A percentile compares a stretch with the other conserved stretches of the same genome.
Conservation (phyloP, 768 basidiomycete species). For the Rhodotorula diobovata region DNA sequence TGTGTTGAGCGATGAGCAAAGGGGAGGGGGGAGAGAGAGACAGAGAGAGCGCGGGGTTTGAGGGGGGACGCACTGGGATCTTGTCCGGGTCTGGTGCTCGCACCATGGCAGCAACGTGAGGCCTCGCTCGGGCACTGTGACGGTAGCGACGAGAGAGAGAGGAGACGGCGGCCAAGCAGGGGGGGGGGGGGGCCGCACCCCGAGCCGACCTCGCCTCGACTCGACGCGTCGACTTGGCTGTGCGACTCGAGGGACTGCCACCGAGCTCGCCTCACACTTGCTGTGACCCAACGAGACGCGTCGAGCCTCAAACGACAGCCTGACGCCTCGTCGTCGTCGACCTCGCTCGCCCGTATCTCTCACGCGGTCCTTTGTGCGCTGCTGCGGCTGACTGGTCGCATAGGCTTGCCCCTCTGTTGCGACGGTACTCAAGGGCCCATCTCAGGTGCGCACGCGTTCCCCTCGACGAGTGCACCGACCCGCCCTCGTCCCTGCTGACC, state of each 20-base stretch:
- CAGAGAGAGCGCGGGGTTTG: too few species aligned
- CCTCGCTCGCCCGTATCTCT: neutral
- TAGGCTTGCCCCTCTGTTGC: neutral
- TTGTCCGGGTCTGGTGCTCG: slow-evolving; percentile 24
- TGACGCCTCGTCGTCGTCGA: neutral
- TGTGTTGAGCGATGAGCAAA: neutral
- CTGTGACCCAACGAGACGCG: neutral
- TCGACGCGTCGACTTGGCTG: neutral
- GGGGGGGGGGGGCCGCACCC: too few species aligned
- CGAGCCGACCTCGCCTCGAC: too few species aligned
- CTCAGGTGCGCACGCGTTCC: too few species aligned
- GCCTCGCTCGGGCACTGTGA: neutral
- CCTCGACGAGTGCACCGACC: too few species aligned
- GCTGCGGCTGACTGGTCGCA: too few species aligned
- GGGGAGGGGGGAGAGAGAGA: neutral
- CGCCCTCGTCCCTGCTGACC: too few species aligned
- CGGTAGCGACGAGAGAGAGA: neutral
- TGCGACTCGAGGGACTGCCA: too few species aligned
- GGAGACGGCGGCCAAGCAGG: neutral
- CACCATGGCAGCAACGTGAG: neutral
- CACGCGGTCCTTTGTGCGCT: too few species aligned
- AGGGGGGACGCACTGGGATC: slow-evolving; percentile 11
- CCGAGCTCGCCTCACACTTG: too few species aligned
- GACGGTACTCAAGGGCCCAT: too few species aligned
- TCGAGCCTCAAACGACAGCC: too few species aligned